phyloP scores from a whole-genome alignment of 2,329 filamentous ascomycete species.

The Penicillium sp. region DNA sequence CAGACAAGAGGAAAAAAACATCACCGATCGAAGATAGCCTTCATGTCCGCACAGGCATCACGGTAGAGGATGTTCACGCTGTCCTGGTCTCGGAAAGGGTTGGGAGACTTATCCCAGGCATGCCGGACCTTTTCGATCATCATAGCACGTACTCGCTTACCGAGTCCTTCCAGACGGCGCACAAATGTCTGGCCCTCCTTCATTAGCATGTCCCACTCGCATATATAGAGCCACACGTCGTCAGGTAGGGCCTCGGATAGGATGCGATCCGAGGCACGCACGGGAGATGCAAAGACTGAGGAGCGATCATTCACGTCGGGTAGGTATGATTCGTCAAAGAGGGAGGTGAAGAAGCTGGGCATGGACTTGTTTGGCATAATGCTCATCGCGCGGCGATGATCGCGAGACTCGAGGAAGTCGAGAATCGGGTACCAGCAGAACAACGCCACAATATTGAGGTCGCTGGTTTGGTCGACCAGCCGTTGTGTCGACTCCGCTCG shows the following conservation, averaged over 20 bases:
- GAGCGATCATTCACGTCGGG: constrained; percentile 46
- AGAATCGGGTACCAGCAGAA: constrained; percentile 60
- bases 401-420: constrained; percentile 58
- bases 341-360: constrained; percentile 44
- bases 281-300: constrained; percentile 57
- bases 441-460: constrained; percentile 51
- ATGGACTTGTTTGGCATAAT: constrained; percentile 49
- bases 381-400: constrained; percentile 53
- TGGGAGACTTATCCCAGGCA: constrained; percentile 47
- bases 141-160: constrained; percentile 44
- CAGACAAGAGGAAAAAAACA: background rate
- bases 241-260: constrained; percentile 52
- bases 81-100: constrained; percentile 45
- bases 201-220: constrained; percentile 64
- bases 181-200: constrained; percentile 51
- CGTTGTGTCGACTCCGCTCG: constrained; percentile 33
- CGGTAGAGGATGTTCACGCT: constrained; percentile 41
- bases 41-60: constrained; percentile 43
- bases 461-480: constrained; percentile 34
- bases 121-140: constrained; percentile 46
- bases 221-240: constrained; percentile 59
- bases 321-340: constrained; percentile 48
- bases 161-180: constrained; percentile 37
- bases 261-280: constrained; percentile 51
- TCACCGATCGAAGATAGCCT: constrained; percentile 36